A percentile compares a stretch with the other conserved stretches of the same genome.
Evolutionary conservation across 495 filamentous ascomycete species (phyloP).

Genomic region (Bombardia bombarda): DNA sequence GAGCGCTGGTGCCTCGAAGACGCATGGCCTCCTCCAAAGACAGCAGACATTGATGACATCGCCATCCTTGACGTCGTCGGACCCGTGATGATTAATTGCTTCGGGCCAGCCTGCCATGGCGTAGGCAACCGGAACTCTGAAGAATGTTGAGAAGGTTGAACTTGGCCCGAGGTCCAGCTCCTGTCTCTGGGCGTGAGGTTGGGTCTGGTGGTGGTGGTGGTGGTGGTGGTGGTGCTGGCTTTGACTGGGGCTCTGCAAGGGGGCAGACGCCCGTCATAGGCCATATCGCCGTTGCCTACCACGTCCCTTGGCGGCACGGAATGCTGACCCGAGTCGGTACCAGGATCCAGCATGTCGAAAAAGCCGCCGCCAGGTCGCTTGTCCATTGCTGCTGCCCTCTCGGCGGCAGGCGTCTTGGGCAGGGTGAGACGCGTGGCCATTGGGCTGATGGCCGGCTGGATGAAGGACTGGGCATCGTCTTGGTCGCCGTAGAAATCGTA

Average conservation of each 20-base stretch:
- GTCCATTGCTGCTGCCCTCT: slow-evolving; percentile 66
- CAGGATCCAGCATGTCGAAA: slow-evolving; percentile 35
- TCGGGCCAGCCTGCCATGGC: slow-evolving; percentile 45
- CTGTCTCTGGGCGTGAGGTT: background rate
- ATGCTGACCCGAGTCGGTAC: background rate
- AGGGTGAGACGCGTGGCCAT: slow-evolving; percentile 64
- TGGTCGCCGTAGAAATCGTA: slow-evolving; percentile 30
- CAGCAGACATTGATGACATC: no score
- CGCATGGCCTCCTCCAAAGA: slow-evolving; percentile 26
- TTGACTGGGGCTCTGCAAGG: slow-evolving; percentile 7
- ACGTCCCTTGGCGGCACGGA: background rate
- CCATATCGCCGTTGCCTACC: no score
- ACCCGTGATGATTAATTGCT: slow-evolving; percentile 30
- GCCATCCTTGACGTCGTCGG: slow-evolving; percentile 24
- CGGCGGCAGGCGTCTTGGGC: slow-evolving; percentile 62
- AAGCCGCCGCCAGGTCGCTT: slow-evolving; percentile 42
- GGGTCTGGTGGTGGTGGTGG: no score
- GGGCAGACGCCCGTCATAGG: no score
- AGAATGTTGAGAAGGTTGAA: slow-evolving; percentile 7
- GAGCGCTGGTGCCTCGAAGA: slow-evolving; percentile 27
- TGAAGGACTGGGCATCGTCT: slow-evolving; percentile 54
- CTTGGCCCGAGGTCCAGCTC: background rate
- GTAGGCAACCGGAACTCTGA: slow-evolving; percentile 27
- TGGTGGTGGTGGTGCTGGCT: no score
- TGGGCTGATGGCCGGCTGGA: slow-evolving; percentile 70